These are phyloP conservation scores for Rhizopogon vesiculosus DNA, from an alignment of 768 basidiomycete species.

Conservation along the genomic window DNA sequence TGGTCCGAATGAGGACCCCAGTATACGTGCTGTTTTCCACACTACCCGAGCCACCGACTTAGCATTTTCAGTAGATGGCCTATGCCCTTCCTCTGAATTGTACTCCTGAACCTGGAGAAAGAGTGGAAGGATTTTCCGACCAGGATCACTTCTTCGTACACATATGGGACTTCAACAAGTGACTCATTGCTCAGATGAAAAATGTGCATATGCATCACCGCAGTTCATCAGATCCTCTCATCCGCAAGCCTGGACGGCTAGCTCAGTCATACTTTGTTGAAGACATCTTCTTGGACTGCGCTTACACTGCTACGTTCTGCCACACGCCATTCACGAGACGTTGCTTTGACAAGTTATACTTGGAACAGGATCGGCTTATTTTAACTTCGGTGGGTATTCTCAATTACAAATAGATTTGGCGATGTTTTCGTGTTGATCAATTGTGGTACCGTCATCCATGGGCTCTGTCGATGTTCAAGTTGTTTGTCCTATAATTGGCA, in stretches of 20 bases:
- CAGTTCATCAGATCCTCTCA: not conserved
- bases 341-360: not conserved
- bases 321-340: not conserved
- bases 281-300: not conserved
- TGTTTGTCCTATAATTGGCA: too few relatives aligned
- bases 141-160: not conserved
- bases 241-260: not conserved
- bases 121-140: not conserved
- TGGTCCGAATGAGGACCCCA: not conserved
- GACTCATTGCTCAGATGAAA: not conserved
- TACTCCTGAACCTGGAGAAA: not conserved
- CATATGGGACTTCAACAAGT: not conserved
- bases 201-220: not conserved
- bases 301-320: not conserved
- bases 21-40: not conserved
- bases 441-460: too few relatives aligned
- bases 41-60: not conserved
- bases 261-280: not conserved
- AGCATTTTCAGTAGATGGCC: not conserved
- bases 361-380: too few relatives aligned
- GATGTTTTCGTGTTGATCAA: too few relatives aligned
- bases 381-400: too few relatives aligned
- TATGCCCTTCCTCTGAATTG: not conserved
- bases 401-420: too few relatives aligned
- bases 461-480: too few relatives aligned